Evolutionary conservation across 768 basidiomycete genomes (phyloP).

Genomic region (Kwoniella pini): DNA sequence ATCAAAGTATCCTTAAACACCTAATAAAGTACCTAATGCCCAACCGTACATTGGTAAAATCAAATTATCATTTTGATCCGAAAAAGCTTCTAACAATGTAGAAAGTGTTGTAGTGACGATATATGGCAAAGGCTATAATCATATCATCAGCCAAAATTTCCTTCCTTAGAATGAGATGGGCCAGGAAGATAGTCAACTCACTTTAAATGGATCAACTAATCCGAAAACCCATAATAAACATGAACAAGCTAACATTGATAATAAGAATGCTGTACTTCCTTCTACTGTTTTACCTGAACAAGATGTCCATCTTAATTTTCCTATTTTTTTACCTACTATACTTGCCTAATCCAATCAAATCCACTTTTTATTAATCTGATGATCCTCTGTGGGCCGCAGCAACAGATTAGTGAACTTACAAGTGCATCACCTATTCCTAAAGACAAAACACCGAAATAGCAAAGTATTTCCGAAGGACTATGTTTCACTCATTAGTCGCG

Average conservation of each 20-base stretch:
- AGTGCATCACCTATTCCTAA: constrained; percentile 92
- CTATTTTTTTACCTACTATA: constrained; percentile 82
- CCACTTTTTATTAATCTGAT: too few species aligned
- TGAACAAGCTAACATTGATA: constrained; percentile 69
- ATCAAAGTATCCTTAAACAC: constrained; percentile 51
- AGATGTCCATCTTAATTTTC: constrained; percentile 78
- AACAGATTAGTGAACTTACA: too few species aligned
- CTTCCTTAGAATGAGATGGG: background rate
- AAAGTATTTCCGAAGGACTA: constrained; percentile 57
- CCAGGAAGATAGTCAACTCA: constrained; percentile 56
- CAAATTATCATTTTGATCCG: constrained; percentile 96
- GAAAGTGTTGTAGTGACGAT: constrained; percentile 64
- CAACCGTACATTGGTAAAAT: constrained; percentile 95
- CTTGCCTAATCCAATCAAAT: constrained; percentile 66
- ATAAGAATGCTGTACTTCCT: constrained; percentile 78
- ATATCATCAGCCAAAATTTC: too few species aligned
- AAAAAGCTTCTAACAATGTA: constrained; percentile 81
- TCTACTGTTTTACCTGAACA: constrained; percentile 85
- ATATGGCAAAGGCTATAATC: constrained; percentile 60
- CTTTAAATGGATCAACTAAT: constrained; percentile 72
- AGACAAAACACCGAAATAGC: constrained; percentile 82
- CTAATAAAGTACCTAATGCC: constrained; percentile 73
- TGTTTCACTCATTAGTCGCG: constrained; percentile 1
- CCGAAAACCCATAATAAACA: constrained; percentile 72
- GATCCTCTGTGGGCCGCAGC: too few species aligned